Percentiles rank a stretch among this genome's conserved stretches.
These are phyloP conservation scores for Euphorbia neoarborescens DNA, from an alignment of 441 rosid species.

Conservation along the genomic window DNA sequence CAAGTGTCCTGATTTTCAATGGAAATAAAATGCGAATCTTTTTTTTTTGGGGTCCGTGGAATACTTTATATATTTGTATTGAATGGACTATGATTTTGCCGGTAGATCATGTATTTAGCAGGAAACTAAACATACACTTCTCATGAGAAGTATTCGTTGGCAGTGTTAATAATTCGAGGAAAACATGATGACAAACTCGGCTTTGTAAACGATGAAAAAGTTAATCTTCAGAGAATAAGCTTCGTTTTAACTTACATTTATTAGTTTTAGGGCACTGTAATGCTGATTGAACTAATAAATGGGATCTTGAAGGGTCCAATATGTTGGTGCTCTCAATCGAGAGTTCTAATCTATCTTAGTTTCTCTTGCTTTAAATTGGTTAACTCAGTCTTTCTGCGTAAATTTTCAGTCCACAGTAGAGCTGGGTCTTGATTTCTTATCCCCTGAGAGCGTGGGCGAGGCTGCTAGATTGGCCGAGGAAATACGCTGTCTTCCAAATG, in stretches of 20 bases:
- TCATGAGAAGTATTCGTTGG: not conserved
- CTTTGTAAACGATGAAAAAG: not conserved
- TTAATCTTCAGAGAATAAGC: not conserved
- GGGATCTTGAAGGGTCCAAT: not conserved
- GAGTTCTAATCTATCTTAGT: not conserved
- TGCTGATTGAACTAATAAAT: not conserved
- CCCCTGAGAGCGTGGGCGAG: slow-evolving; percentile 85
- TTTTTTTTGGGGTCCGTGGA: too few relatives aligned
- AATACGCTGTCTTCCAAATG: slow-evolving; percentile 72
- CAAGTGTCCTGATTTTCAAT: not conserved
- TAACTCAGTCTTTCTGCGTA: slow-evolving; percentile 10
- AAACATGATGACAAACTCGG: not conserved
- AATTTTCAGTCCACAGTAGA: slow-evolving; percentile 76
- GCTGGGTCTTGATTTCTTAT: slow-evolving; percentile 81
- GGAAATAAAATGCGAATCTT: not conserved
- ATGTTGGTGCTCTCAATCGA: not conserved
- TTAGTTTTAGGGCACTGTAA: not conserved
- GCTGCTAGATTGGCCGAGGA: slow-evolving; percentile 75
- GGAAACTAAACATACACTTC: not conserved
- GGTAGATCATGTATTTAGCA: not conserved
- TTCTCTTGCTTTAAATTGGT: not conserved
- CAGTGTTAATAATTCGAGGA: not conserved
- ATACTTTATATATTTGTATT: not conserved
- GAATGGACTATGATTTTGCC: not conserved
- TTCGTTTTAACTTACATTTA: not conserved